Evolutionary conservation across 2,329 filamentous ascomycete species (phyloP), one percentile per base, ranked within the genome.

Genomic region (Cladosporium sp.): DNA sequence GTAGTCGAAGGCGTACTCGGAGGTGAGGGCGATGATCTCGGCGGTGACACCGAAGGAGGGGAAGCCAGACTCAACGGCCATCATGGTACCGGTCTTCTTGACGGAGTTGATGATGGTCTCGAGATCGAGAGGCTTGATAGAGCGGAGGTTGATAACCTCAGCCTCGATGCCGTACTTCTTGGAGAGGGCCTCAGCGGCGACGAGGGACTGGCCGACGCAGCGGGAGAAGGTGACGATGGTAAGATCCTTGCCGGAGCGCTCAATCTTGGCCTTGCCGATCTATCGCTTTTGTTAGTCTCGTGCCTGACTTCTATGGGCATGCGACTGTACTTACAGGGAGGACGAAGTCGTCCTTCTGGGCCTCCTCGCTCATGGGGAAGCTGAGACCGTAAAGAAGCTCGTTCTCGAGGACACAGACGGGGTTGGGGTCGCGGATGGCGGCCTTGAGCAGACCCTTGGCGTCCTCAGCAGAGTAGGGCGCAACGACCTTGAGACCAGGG

Each of bases 1-100:
- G 80, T 96, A 97, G 80, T 99, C 94, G 73, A 97, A 99, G 63
- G 85, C 92, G 76, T 97, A 99, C 79, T 99, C 94, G 88, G 96
- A 96, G 62, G 91, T 87, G 60, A 97, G 81, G 60, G 94, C 94
- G 63, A 99, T 84, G 69, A 99, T 91, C 80, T 99, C 94, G 58
- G 93, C 84, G 59, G 87, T 84, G 66, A 99, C 91, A 74, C 94
- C 94, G 73, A 92, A 99, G 70, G 90, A 90, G 62, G 94, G 94
- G 85, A 92, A 99, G 64, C 93, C 94, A 58, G 91, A 97, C 79
- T 97, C 93, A 66, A 99, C 91, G 40, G 86, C 86, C 75, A 99
- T 83, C 62, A 99, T 85, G 71, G 88, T 89, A 74, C 90, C 88
- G 17, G 94, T 99, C 88, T 99, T 99, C 89, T 99, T 97, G 74